These are phyloP conservation scores for Xylaria digitata DNA, from an alignment of 2,329 filamentous ascomycete genomes.

Conservation along the genomic window DNA sequence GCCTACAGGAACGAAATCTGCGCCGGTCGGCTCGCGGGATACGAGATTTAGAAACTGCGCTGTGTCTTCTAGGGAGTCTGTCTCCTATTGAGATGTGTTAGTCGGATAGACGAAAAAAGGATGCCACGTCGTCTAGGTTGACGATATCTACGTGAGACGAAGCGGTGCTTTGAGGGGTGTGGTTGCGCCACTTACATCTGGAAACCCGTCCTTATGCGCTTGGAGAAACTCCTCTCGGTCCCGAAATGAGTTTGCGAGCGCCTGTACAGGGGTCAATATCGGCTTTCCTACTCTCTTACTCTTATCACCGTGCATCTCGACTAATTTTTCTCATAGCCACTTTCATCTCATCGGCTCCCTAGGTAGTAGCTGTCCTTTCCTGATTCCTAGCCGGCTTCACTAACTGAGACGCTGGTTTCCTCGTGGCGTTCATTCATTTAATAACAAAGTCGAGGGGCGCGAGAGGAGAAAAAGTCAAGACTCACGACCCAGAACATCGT, in stretches of 20 bases:
- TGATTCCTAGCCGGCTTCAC: background rate
- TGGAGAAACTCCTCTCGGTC: slow-evolving; percentile 23
- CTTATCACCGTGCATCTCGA: too few species aligned
- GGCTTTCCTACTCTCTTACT: too few species aligned
- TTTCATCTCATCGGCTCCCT: too few species aligned
- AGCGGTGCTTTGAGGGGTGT: too few species aligned
- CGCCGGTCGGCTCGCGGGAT: background rate
- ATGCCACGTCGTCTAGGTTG: too few species aligned
- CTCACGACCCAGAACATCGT: slow-evolving; percentile 26
- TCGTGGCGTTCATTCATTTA: background rate
- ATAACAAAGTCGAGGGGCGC: background rate
- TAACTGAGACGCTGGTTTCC: background rate
- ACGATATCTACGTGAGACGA: too few species aligned
- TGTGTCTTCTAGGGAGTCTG: background rate
- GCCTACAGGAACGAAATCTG: slow-evolving; percentile 20
- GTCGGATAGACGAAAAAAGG: too few species aligned
- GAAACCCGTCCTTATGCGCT: slow-evolving; percentile 6
- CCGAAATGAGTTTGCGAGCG: slow-evolving; percentile 3
- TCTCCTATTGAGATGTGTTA: too few species aligned
- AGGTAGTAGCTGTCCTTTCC: too few species aligned
- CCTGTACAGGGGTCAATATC: background rate
- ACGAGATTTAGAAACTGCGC: background rate
- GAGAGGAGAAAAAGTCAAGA: background rate
- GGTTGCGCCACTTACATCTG: slow-evolving; percentile 9
- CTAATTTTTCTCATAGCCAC: too few species aligned